These are phyloP conservation scores for Pyrenochaeta sp. DNA, from an alignment of 2,329 filamentous ascomycete genomes.

Conservation along the genomic window DNA sequence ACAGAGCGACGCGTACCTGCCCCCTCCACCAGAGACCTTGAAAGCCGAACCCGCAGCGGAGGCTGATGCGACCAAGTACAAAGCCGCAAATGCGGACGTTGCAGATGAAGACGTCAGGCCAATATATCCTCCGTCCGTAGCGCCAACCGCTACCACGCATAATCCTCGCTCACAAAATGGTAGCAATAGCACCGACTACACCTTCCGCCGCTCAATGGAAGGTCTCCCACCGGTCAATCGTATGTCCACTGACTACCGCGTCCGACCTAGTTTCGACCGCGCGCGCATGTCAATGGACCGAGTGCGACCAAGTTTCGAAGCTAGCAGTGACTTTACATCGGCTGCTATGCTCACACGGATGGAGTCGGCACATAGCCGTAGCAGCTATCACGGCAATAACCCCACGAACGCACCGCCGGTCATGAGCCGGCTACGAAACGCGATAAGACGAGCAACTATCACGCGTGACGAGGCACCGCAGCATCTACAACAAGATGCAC, in stretches of 20 bases:
- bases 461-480: constrained; percentile 41
- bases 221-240: constrained; percentile 36
- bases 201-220: constrained; percentile 55
- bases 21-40: constrained; percentile 52
- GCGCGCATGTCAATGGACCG: constrained; percentile 87
- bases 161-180: constrained; percentile 86
- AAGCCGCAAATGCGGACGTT: constrained; percentile 57
- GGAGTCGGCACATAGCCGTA: constrained; percentile 67
- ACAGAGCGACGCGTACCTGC: constrained; percentile 59
- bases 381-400: constrained; percentile 29
- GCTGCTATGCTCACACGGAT: constrained; percentile 84
- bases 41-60: constrained; percentile 68
- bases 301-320: constrained; percentile 82
- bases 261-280: constrained; percentile 86
- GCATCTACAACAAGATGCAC: constrained; percentile 24
- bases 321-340: constrained; percentile 88
- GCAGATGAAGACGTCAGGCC: constrained; percentile 85
- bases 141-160: constrained; percentile 71
- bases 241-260: constrained; percentile 46
- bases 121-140: constrained; percentile 91
- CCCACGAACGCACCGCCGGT: constrained; percentile 21
- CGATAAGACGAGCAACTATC: constrained; percentile 40
- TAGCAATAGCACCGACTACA: constrained; percentile 93
- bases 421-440: constrained; percentile 41
- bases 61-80: constrained; percentile 50